Base-by-base conservation (phyloP, 495 filamentous ascomycete species). In the Talaromyces borbonicus region DNA sequence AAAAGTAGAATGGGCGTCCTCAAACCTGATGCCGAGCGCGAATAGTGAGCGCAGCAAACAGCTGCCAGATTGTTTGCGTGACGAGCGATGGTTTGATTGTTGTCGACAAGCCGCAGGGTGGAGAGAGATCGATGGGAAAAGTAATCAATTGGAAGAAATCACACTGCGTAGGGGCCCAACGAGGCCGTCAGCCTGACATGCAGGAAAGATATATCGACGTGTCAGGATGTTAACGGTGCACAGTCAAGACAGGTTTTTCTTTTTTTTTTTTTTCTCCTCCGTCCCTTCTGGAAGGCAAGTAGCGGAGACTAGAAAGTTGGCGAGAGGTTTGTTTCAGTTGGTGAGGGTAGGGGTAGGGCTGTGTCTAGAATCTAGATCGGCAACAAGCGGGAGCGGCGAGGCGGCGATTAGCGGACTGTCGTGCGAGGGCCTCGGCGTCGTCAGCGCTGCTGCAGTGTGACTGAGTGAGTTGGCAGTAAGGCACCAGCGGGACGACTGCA, bases 351-450 rank as follows among this genome's bases (percentile, higher is more conserved):
- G 36, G 11, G 38, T 41, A 41, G 38, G 38, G 38, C 38, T 41
- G 38, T 14, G 32, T 16, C n/a, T 41, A 24, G 38, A 24, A 23
- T 41, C 38, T 41, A 23, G 38, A 41, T 41, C 38, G 38, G 38
- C 38, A 23, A 41, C n/a, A 16, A 14, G 38, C 38, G 35, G 38
- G 26, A 15, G 31, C 31, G 31, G 31, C 31, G 9, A 15, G 38
- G 38, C 20, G 38, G 38, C 35, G 22, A 20, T 38, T 38, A 38
- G 35, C 35, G 35, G 35, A 38, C 18, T 9, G 35, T 38, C 18
- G 35, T 38, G 35, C 38, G 38, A 41, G 38, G 38, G 38, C 20
- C 38, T 41, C 24, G 38, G 38, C 38, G 26, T n/a, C 22, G 38
- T 25, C 14, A 41, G 20, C 38, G 15, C 22, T 26, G 38, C 38